Percentiles rank a stretch among this genome's conserved stretches.
These are phyloP conservation scores for Microthlaspi erraticum DNA, from an alignment of 345 rosid genomes.

Conservation along the genomic window DNA sequence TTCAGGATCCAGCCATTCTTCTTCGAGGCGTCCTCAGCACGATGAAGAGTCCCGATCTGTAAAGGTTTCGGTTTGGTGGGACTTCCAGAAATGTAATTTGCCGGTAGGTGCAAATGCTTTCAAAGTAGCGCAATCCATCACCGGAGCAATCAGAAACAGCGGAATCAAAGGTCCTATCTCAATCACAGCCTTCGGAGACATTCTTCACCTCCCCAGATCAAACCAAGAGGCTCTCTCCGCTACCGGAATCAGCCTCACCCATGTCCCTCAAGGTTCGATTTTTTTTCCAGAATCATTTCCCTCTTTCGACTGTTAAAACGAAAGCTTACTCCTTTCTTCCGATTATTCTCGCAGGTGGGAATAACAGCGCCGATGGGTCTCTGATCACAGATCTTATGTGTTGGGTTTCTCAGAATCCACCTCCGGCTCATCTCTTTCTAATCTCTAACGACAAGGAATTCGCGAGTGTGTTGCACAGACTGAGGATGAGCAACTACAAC, in stretches of 20 bases:
- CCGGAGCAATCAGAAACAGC: conserved; percentile 64
- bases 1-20: conserved; percentile 23
- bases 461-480: conserved; percentile 67
- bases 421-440: conserved; percentile 89
- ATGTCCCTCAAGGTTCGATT: conserved; percentile 72
- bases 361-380: conserved; percentile 82
- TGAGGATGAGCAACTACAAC: conserved; percentile 95
- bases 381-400: conserved; percentile 76
- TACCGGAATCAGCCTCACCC: conserved; percentile 77
- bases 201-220: conserved; percentile 60
- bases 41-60: conserved; percentile 69
- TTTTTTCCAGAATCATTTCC: not conserved
- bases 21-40: conserved; percentile 42
- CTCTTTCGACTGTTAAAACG: not conserved
- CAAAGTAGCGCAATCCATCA: conserved; percentile 60
- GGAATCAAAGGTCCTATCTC: conserved; percentile 90
- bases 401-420: conserved; percentile 94
- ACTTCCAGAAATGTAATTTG: conserved; percentile 73
- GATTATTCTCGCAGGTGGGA: conserved; percentile 62
- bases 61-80: conserved; percentile 96
- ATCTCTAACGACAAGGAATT: conserved; percentile 80
- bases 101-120: conserved; percentile 67
- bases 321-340: not conserved
- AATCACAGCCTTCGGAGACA: conserved; percentile 91
- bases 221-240: conserved; percentile 81